Percentiles rank a stretch among this genome's conserved stretches.
Evolutionary conservation across 805 yeast genomes (phyloP).

Genomic region (Lipomyces yamanashiensis): DNA sequence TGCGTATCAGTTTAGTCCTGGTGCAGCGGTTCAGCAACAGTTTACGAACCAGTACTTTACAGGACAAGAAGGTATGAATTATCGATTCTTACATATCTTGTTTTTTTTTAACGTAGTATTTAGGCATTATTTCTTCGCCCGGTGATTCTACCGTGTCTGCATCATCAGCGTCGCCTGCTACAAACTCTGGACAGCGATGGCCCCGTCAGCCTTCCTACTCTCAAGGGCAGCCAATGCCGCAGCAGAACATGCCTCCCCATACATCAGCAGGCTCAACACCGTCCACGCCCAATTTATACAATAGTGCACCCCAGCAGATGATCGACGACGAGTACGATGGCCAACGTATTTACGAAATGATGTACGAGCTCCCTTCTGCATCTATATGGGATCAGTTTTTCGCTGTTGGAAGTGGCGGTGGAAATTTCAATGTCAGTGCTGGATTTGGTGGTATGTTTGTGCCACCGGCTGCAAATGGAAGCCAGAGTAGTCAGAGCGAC

Average conservation of each 20-base stretch:
- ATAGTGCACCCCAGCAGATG: conserved; percentile 14
- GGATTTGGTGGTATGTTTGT: conserved; percentile 30
- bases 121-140: conserved; percentile 3
- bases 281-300: conserved; percentile 6
- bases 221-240: conserved; percentile 8
- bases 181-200: conserved; percentile 11
- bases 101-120: not conserved
- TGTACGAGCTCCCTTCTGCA: conserved; percentile 44
- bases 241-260: conserved; percentile 11
- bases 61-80: conserved; percentile 8
- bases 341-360: conserved; percentile 44
- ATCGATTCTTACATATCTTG: not conserved
- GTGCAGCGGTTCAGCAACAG: conserved; percentile 31
- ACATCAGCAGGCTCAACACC: conserved; percentile 15
- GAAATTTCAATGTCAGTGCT: conserved; percentile 20
- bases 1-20: conserved; percentile 37
- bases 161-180: conserved; percentile 19
- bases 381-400: conserved; percentile 46
- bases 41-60: conserved; percentile 8
- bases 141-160: conserved; percentile 26
- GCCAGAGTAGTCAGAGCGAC: conserved; percentile 2
- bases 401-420: conserved; percentile 34
- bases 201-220: conserved; percentile 15
- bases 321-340: conserved; percentile 40
- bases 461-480: conserved; percentile 2